Evolutionary conservation across 2,329 filamentous ascomycete genomes (phyloP).

Genomic region (Trichoderma polysporum): DNA sequence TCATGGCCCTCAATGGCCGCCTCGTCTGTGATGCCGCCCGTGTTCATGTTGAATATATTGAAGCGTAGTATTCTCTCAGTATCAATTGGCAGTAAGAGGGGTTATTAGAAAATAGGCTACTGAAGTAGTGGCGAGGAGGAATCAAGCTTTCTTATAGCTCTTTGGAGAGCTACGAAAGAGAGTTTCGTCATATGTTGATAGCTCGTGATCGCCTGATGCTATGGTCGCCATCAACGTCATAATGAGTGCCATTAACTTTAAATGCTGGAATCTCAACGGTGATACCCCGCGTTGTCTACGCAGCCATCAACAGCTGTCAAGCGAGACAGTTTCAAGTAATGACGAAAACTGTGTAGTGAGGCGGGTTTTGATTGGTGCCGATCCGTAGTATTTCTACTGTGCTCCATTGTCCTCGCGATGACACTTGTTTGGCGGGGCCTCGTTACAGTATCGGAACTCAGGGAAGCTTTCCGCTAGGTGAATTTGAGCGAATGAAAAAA

Average conservation of each 20-base stretch:
- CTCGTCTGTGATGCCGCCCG: conserved; percentile 31
- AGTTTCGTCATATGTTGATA: conserved; percentile 7
- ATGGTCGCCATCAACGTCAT: conserved; percentile 19
- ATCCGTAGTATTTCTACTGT: conserved; percentile 10
- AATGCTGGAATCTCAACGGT: conserved; percentile 4
- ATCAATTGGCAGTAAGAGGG: background rate
- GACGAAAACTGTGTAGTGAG: background rate
- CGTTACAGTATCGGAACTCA: background rate
- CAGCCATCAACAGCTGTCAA: conserved; percentile 18
- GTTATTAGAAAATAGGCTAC: background rate
- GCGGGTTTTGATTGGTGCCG: background rate
- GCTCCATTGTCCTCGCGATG: background rate
- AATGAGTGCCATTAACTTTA: background rate
- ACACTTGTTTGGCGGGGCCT: conserved; percentile 4
- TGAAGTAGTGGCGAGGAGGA: background rate
- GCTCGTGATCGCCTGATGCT: conserved; percentile 3
- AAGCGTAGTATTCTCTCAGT: background rate
- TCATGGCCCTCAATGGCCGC: conserved; percentile 36
- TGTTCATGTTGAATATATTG: conserved; percentile 9
- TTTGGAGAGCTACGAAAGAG: background rate
- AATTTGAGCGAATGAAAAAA: background rate
- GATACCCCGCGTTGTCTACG: conserved; percentile 17
- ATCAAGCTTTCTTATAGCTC: conserved; percentile 17
- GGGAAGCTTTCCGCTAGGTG: background rate
- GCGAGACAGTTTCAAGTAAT: conserved; percentile 3